Conservation (phyloP, 805 yeast species). For the Cyberlindnera veronae region DNA sequence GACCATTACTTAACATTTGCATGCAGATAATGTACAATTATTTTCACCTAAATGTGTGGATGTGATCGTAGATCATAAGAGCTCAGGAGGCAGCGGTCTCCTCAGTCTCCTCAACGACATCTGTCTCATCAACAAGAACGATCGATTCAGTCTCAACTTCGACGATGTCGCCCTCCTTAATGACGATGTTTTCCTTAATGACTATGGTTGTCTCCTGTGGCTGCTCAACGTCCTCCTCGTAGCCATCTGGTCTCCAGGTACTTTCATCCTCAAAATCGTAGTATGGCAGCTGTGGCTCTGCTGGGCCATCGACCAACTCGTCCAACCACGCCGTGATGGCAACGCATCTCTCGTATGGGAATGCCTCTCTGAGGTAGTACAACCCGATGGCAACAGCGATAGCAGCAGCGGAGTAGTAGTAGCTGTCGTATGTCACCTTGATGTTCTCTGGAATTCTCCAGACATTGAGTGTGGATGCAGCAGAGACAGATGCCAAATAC, state of each 20-base stretch:
- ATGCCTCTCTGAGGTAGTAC: constrained; percentile 8
- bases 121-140: neutral
- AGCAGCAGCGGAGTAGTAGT: constrained; percentile 11
- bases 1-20: too few species aligned
- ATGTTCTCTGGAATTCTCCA: constrained; percentile 53
- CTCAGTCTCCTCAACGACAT: neutral
- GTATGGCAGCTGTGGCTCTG: neutral
- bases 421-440: constrained; percentile 10
- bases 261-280: too few species aligned
- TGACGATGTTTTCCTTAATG: constrained; percentile 10
- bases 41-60: too few species aligned
- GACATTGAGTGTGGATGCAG: constrained; percentile 69
- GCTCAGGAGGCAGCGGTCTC: neutral
- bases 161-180: constrained; percentile 25
- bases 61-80: too few species aligned
- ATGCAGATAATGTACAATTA: too few species aligned
- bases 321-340: constrained; percentile 12
- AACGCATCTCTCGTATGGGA: constrained; percentile 18
- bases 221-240: neutral
- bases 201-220: neutral
- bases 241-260: neutral
- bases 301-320: constrained; percentile 15
- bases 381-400: constrained; percentile 6
- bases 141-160: constrained; percentile 12
- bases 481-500: constrained; percentile 68